Base-by-base conservation (phyloP, 257 asterid genomes). In the Apocynum venetum region DNA sequence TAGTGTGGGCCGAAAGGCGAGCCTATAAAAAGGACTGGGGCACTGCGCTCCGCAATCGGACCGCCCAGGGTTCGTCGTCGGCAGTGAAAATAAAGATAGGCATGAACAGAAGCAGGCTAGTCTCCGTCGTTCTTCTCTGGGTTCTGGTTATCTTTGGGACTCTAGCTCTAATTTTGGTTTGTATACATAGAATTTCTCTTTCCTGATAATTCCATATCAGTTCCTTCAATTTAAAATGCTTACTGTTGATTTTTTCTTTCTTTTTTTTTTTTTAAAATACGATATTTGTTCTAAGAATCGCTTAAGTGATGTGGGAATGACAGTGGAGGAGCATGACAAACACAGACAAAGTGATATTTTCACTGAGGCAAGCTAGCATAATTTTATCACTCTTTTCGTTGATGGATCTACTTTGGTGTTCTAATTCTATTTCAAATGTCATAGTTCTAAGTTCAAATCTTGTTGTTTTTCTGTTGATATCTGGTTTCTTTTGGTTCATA, bases 101-200 rank as follows among this genome's bases (percentile, higher is more conserved):
- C 20, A 74, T 79, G 71, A 85, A 81, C 85, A 81, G 85, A 15
- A 87, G 84, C 82, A 87, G 80, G 75, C 82, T 89, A 74, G 49
- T 91, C 38, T 91, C 94, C 0, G 12, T 86, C 31, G 87, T 81
- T 10, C 57, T 90, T 79, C 14, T 89, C 40, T 94, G 97, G 97
- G 82, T 90, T 85, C 72, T 92, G 43, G 79, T 91, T 80, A 81
- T 92, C 15, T 92, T 90, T 48, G 97, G 91, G 67, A 87, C 94
- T 71, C 89, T 92, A 52, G 94, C 88, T 73, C 83, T 94, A 61
- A 90, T 94, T 77, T 80, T 92, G 86, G 98, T 94, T 79, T 36
- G 72, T 81, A 3, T 13, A 41, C 36, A 40, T 36, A 7, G 25
- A 40, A 13, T 40, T 36, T 41, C 60, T 40, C 51, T 66, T 68